These are phyloP conservation scores for Leccinum subrobustum DNA, from an alignment of 1,284 basidiomycete species.

Conservation along the genomic window DNA sequence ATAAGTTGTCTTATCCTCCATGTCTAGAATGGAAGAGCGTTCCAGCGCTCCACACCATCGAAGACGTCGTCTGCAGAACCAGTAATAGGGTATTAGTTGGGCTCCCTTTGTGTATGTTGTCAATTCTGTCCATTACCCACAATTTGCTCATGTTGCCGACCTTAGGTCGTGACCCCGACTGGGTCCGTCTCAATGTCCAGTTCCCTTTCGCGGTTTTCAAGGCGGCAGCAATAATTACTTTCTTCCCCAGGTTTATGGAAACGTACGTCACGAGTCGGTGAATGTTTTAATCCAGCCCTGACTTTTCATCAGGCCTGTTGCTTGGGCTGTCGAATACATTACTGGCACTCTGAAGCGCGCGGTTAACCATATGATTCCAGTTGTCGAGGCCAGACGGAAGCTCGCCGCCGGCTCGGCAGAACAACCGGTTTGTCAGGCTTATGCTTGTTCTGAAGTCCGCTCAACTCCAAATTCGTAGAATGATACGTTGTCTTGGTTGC, in stretches of 20 bases:
- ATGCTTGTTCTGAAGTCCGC: neutral
- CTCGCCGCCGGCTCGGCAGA: no score
- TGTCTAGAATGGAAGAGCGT: slow-evolving; percentile 33
- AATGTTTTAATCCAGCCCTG: neutral
- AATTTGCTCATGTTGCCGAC: neutral
- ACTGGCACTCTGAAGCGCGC: slow-evolving; percentile 7
- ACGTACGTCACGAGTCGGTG: slow-evolving; percentile 29
- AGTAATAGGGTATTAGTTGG: slow-evolving; percentile 42
- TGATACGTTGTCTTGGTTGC: slow-evolving; percentile 44
- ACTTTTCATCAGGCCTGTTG: slow-evolving; percentile 5
- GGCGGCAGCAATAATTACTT: slow-evolving; percentile 28
- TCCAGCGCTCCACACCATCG: slow-evolving; percentile 17
- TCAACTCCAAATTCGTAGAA: slow-evolving; percentile 28
- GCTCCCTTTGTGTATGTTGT: slow-evolving; percentile 37
- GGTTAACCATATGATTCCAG: slow-evolving; percentile 32
- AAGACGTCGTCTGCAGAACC: slow-evolving; percentile 32
- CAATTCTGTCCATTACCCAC: neutral
- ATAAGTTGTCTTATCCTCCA: slow-evolving; percentile 20
- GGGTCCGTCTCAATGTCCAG: slow-evolving; percentile 33
- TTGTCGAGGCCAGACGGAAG: slow-evolving; percentile 37
- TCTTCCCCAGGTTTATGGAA: slow-evolving; percentile 40
- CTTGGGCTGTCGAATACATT: slow-evolving; percentile 6
- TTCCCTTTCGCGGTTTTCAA: slow-evolving; percentile 37
- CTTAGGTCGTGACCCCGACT: slow-evolving; percentile 41
- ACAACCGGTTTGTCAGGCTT: slow-evolving; percentile 23